These are phyloP conservation scores for Aciculosporium take DNA, from an alignment of 2,329 filamentous ascomycete species.

Conservation along the genomic window DNA sequence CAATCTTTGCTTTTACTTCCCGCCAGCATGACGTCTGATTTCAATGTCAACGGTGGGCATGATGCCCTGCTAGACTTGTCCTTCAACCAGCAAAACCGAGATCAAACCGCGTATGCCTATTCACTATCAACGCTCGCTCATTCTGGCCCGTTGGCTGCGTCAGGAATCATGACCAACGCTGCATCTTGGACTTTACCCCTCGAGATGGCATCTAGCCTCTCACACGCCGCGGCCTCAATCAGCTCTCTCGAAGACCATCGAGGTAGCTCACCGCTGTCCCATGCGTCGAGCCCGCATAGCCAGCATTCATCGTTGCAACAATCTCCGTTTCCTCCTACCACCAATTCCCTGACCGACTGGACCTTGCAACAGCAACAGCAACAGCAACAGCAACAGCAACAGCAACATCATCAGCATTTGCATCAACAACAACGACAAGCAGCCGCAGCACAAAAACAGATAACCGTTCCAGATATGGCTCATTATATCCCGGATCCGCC, in stretches of 20 bases:
- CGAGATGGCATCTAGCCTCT: conserved; percentile 33
- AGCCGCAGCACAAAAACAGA: conserved; percentile 20
- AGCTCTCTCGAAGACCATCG: conserved; percentile 36
- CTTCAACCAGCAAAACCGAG: conserved; percentile 44
- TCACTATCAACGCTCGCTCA: conserved; percentile 10
- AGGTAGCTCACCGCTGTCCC: conserved; percentile 33
- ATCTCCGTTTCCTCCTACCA: conserved; percentile 38
- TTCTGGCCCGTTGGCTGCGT: conserved; percentile 19
- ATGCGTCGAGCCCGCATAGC: conserved; percentile 37
- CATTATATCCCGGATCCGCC: conserved; percentile 43
- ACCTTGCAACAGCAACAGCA: conserved; percentile 42
- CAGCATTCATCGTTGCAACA: conserved; percentile 36
- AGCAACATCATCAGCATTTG: conserved; percentile 30
- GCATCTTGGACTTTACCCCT: conserved; percentile 37
- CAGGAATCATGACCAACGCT: conserved; percentile 22
- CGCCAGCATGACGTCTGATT: conserved; percentile 43
- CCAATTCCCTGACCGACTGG: conserved; percentile 46
- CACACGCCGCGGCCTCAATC: conserved; percentile 29
- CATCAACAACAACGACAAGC: conserved; percentile 29
- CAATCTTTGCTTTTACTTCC: conserved; percentile 19
- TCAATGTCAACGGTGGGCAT: conserved; percentile 38
- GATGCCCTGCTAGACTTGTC: conserved; percentile 47
- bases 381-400: conserved; percentile 20
- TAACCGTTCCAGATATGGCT: conserved; percentile 32
- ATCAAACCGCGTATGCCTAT: conserved; percentile 30